These are phyloP conservation scores for Calonectria naviculata DNA, from an alignment of 2,329 filamentous ascomycete species.

Conservation along the genomic window DNA sequence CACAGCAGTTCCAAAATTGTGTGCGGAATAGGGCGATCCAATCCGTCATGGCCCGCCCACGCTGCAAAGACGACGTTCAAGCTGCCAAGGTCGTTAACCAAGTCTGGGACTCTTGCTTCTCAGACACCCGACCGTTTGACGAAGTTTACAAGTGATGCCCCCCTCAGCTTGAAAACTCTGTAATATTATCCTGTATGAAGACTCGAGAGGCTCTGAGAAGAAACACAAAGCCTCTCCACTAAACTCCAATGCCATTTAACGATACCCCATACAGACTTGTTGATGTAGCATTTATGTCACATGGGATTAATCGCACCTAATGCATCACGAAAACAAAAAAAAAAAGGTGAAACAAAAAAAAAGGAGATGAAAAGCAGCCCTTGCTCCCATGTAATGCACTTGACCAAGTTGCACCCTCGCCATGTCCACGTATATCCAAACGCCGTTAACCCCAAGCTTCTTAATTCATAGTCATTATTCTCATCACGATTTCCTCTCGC, in stretches of 20 bases:
- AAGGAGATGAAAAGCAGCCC: constrained; percentile 29
- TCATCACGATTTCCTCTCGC: constrained; percentile 54
- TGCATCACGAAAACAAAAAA: background rate
- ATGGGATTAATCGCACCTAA: constrained; percentile 25
- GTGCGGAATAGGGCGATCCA: constrained; percentile 84
- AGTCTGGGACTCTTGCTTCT: constrained; percentile 98
- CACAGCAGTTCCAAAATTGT: constrained; percentile 93
- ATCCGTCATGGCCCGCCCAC: constrained; percentile 81
- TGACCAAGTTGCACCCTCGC: constrained; percentile 31
- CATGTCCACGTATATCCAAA: constrained; percentile 30
- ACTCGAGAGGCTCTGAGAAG: constrained; percentile 8
- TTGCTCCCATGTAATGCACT: constrained; percentile 46
- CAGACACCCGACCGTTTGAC: constrained; percentile 94
- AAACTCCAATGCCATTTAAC: constrained; percentile 36
- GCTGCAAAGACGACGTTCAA: constrained; percentile 86
- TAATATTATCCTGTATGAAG: constrained; percentile 7
- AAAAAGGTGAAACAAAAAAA: constrained; percentile 12
- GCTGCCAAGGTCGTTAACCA: constrained; percentile 91
- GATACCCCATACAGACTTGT: constrained; percentile 36
- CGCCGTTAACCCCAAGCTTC: constrained; percentile 30
- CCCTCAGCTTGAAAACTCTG: constrained; percentile 2
- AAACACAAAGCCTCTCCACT: constrained; percentile 23
- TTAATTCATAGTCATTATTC: constrained; percentile 31
- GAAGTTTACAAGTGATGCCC: constrained; percentile 83
- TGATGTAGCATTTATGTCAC: constrained; percentile 22